Evolutionary conservation across 495 filamentous ascomycete genomes (phyloP).

Genomic region (Annulohypoxylon moriforme): DNA sequence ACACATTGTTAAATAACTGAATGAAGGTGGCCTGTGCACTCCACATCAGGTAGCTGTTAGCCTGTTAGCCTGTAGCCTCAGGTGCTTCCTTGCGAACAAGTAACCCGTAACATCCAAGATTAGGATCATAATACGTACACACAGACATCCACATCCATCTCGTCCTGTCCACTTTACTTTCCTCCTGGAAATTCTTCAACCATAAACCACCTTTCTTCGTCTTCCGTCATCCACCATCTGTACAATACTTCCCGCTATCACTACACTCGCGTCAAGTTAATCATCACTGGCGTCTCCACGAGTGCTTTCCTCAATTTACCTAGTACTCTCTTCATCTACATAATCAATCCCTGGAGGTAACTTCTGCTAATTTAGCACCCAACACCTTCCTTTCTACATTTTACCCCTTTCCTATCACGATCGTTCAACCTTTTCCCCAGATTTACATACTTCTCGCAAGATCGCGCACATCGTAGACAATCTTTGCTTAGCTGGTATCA

Average conservation of each 20-base stretch:
- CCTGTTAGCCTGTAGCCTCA: conserved; percentile 23
- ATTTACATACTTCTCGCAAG: conserved; percentile 4
- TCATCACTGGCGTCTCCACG: conserved; percentile 23
- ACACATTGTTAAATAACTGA: background rate
- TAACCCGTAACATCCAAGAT: conserved; percentile 46
- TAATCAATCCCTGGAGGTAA: conserved; percentile 42
- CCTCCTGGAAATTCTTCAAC: conserved; percentile 41
- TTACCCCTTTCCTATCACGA: conserved; percentile 28
- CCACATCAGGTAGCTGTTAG: conserved; percentile 10
- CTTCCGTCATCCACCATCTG: conserved; percentile 33
- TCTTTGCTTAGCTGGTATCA: conserved; percentile 17
- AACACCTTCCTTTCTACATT: conserved; percentile 36
- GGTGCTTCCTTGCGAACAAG: conserved; percentile 47
- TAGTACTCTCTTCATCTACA: conserved; percentile 40
- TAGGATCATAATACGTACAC: conserved; percentile 41
- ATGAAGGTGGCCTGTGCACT: conserved; percentile 27
- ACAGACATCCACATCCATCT: conserved; percentile 14
- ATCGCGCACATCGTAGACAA: conserved; percentile 14
- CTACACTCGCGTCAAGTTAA: conserved; percentile 15
- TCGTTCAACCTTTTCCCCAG: background rate
- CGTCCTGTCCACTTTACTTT: conserved; percentile 40
- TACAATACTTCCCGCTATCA: conserved; percentile 41
- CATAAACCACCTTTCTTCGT: conserved; percentile 23
- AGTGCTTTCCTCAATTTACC: conserved; percentile 36
- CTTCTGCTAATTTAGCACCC: conserved; percentile 39